Evolutionary conservation across 2,329 filamentous ascomycete genomes (phyloP).

Genomic region (Penicillium sp.): DNA sequence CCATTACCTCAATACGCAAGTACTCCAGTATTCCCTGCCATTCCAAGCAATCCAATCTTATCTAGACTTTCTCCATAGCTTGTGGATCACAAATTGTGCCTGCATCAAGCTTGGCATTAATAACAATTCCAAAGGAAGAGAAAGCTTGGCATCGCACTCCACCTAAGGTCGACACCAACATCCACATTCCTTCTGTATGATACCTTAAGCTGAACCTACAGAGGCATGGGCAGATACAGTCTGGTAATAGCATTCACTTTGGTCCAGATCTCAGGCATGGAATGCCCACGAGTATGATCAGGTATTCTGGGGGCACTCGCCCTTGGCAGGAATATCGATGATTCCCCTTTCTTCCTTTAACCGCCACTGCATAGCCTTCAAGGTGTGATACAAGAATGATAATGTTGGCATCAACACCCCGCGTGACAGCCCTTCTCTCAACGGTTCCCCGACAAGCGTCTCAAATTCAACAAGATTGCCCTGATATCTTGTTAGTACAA

Average conservation of each 20-base stretch:
- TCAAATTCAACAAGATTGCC: neutral
- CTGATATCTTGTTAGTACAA: neutral
- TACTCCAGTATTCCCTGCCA: neutral
- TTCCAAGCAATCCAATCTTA: neutral
- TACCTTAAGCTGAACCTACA: too few species aligned
- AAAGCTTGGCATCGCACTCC: neutral
- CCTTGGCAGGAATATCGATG: neutral
- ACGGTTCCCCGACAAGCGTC: neutral
- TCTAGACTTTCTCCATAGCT: neutral
- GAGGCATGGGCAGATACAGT: too few species aligned
- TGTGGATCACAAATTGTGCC: neutral
- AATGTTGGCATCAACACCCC: neutral
- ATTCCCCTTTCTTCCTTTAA: neutral
- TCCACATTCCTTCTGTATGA: too few species aligned
- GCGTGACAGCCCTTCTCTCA: neutral
- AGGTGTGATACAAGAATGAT: neutral
- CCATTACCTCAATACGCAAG: neutral
- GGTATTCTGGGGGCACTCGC: too few species aligned
- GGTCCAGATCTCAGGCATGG: too few species aligned
- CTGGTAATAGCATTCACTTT: too few species aligned
- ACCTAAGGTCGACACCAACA: neutral
- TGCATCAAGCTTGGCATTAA: neutral
- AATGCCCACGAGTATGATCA: too few species aligned
- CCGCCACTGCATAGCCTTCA: neutral
- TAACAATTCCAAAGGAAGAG: neutral